Evolutionary conservation across 257 asterid genomes (phyloP).

Genomic region (Cinchona pubescens): DNA sequence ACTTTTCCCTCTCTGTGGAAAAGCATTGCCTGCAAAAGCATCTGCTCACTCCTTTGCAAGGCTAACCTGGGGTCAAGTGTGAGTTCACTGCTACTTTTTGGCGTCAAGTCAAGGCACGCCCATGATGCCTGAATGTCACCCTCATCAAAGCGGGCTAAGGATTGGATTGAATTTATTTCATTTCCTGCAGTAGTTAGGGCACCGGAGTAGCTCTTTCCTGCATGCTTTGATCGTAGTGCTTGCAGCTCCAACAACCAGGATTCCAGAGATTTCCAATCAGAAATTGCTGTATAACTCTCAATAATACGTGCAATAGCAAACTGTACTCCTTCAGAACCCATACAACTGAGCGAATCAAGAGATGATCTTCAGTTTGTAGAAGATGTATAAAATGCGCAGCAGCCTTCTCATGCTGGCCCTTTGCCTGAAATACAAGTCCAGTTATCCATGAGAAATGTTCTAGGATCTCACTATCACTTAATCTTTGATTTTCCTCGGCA

Average conservation of each 20-base stretch:
- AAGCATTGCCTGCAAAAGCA: conserved; percentile 99
- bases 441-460: conserved; percentile 80
- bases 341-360: conserved; percentile 70
- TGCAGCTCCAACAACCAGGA: conserved; percentile 95
- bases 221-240: conserved; percentile 74
- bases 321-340: conserved; percentile 91
- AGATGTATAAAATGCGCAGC: conserved; percentile 86
- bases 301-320: conserved; percentile 80
- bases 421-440: conserved; percentile 86
- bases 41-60: conserved; percentile 95
- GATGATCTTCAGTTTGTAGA: conserved; percentile 80
- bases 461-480: conserved; percentile 40
- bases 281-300: conserved; percentile 76
- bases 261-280: conserved; percentile 97
- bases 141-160: conserved; percentile 90
- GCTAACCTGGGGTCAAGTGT: conserved; percentile 93
- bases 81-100: conserved; percentile 83
- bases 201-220: conserved; percentile 87
- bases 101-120: conserved; percentile 96
- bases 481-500: conserved; percentile 49
- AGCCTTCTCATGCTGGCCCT: conserved; percentile 96
- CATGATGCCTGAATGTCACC: conserved; percentile 87
- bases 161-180: conserved; percentile 85
- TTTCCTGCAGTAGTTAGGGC: conserved; percentile 96
- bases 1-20: conserved; percentile 66